phyloP scores from a whole-genome alignment of 2,329 filamentous ascomycete genomes.

The Ascochyta fabae region DNA sequence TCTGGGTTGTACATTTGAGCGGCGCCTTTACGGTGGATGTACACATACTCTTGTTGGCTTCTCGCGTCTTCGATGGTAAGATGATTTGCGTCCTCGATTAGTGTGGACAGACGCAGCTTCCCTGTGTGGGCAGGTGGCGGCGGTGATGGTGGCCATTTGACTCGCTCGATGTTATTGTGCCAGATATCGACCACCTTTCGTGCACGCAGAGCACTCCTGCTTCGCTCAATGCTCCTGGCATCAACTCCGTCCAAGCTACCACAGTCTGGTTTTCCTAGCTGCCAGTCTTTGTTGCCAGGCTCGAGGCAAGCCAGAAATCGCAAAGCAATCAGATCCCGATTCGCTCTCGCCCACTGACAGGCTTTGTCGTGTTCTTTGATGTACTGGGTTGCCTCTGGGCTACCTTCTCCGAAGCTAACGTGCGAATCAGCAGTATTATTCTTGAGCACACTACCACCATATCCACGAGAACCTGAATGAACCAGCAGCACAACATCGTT shows the following conservation, averaged over 20 bases:
- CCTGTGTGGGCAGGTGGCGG: background rate
- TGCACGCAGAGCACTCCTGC: conserved; percentile 28
- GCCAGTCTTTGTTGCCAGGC: conserved; percentile 37
- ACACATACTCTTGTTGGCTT: conserved; percentile 27
- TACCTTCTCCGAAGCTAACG: conserved; percentile 36
- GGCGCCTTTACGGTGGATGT: conserved; percentile 50
- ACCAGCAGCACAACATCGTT: conserved; percentile 48
- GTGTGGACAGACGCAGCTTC: background rate
- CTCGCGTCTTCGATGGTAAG: conserved; percentile 1
- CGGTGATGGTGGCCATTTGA: conserved; percentile 39
- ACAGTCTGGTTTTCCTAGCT: conserved; percentile 13
- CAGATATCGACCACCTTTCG: conserved; percentile 48
- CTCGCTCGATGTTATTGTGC: conserved; percentile 47
- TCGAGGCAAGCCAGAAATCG: conserved; percentile 48
- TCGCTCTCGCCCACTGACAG: conserved; percentile 47
- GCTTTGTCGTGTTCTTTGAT: conserved; percentile 46
- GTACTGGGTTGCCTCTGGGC: conserved; percentile 36
- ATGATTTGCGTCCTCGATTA: background rate
- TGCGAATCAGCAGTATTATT: conserved; percentile 31
- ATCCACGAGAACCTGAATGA: conserved; percentile 48
- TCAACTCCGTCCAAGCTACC: conserved; percentile 4
- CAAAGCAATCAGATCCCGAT: conserved; percentile 49
- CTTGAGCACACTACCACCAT: conserved; percentile 45
- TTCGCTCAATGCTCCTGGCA: conserved; percentile 13
- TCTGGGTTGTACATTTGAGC: conserved; percentile 38